These are phyloP conservation scores for Ogataea trehalophila DNA, from an alignment of 805 yeast genomes.

Conservation along the genomic window DNA sequence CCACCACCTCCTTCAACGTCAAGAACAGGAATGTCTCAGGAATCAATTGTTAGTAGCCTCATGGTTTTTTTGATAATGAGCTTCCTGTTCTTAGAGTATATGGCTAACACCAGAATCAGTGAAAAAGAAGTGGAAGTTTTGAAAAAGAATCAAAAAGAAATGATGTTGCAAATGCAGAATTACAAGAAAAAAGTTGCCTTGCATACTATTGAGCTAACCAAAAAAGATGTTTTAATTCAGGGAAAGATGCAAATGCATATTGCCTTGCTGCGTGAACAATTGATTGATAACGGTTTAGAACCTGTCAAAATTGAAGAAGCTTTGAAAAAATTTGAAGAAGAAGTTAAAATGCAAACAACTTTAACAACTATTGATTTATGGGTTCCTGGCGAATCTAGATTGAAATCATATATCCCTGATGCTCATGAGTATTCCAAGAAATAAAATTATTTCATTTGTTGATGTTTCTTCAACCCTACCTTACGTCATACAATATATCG, in stretches of 20 bases:
- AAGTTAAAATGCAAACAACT: slow-evolving; percentile 54
- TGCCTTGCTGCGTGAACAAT: slow-evolving; percentile 58
- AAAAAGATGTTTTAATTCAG: slow-evolving; percentile 41
- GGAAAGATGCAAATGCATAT: slow-evolving; percentile 63
- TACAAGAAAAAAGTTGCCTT: slow-evolving; percentile 49
- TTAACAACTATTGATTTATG: slow-evolving; percentile 55
- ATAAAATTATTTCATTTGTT: not conserved
- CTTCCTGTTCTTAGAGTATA: not conserved
- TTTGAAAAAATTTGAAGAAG: slow-evolving; percentile 48
- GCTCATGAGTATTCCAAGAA: slow-evolving; percentile 54
- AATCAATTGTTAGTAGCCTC: no score
- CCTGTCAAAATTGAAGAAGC: slow-evolving; percentile 55
- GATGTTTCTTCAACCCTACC: no score
- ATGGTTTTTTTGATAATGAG: no score
- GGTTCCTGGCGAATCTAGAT: slow-evolving; percentile 48
- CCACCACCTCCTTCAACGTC: no score
- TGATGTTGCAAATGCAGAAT: slow-evolving; percentile 45
- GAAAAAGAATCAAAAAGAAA: slow-evolving; percentile 28
- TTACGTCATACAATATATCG: no score
- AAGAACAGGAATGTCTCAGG: no score
- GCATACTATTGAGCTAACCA: slow-evolving; percentile 48
- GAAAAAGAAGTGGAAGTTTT: slow-evolving; percentile 4
- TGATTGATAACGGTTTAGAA: slow-evolving; percentile 49
- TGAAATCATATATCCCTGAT: slow-evolving; percentile 53
- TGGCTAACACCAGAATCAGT: not conserved